These are phyloP conservation scores for Pichia pseudocactophila DNA, from an alignment of 805 yeast species.

Conservation along the genomic window DNA sequence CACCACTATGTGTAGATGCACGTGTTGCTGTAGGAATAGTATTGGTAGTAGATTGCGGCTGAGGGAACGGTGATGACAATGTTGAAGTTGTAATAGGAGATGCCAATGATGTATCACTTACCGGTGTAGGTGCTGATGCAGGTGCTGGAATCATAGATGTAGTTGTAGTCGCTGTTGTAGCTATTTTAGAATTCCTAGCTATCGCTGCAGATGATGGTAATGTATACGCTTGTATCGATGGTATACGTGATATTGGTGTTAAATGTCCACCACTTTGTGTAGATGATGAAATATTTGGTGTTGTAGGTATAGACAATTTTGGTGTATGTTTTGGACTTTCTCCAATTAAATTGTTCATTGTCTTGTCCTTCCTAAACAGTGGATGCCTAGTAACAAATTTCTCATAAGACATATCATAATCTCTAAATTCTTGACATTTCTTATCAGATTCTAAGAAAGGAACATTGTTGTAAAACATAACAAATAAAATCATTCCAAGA, in stretches of 20 bases:
- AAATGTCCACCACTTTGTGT: neutral
- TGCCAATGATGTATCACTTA: neutral
- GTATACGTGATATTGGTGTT: constrained; percentile 6
- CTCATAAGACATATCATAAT: constrained; percentile 35
- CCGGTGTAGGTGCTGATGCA: neutral
- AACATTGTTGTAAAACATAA: constrained; percentile 46
- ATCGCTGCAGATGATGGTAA: constrained; percentile 8
- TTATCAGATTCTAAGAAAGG: constrained; percentile 52
- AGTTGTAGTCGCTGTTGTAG: constrained; percentile 5
- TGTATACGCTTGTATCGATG: constrained; percentile 3
- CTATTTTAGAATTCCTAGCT: constrained; percentile 6
- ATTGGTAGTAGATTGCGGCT: too few relatives aligned
- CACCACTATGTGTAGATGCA: neutral
- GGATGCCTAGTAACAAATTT: constrained; percentile 27
- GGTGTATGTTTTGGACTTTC: constrained; percentile 1
- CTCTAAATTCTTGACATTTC: constrained; percentile 43
- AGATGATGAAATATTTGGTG: neutral
- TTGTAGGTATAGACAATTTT: constrained; percentile 1
- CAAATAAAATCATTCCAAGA: constrained; percentile 60
- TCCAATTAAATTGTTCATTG: constrained; percentile 6
- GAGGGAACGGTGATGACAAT: too few relatives aligned
- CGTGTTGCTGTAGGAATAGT: neutral
- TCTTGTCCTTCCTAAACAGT: constrained; percentile 40
- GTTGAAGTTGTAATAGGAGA: neutral
- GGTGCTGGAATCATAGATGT: constrained; percentile 1